Evolutionary conservation across 345 rosid genomes (phyloP), one percentile per base, ranked within the genome.

Genomic region (Brassica napus): DNA sequence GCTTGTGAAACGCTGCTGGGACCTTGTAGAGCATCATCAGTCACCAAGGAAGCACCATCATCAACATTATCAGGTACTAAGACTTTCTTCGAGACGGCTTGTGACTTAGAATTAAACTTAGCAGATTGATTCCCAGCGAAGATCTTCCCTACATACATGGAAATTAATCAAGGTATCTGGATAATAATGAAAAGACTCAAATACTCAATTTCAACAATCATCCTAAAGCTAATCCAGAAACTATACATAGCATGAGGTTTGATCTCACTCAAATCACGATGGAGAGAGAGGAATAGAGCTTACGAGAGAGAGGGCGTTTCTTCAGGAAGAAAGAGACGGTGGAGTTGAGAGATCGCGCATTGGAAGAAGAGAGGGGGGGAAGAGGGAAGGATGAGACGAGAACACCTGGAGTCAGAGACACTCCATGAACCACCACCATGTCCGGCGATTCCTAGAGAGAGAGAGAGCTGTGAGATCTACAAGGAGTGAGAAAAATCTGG

Each of bases 101-200:
- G 32, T 67, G 88, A 87, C 1, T 87, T 79, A 30, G 90, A 75
- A 37, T 92, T 92, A 70, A 80, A 80, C 79, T 80, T 76, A 16
- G 76, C 64, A 52, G 95, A 84, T 78, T 89, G 85, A 69, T 82
- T 89, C 81, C 84, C 87, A 81, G 89, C 90, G 76, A 85, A 82
- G 77, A 87, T 87, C 93, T 90, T 90, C 89, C 94, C 98, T 94
- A 88, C 86, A 92, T 12, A 70, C 28, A 75, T 70, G 81, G 78
- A 81, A 72, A 59, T 70, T 70, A 81, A 72, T 81, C 84, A 81
- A 69, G 60, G 7, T 23, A 52, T 68, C 68, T 49, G 14, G 24
- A 11, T 8, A 24, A 72, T 5, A 9, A 49, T 4, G 18, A 37
- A 39, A 65, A 57, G 2, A 24, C 58, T 70, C 16, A 34, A 71